Conservation (phyloP, 306 rosid species). For the Vigna hirtella region DNA sequence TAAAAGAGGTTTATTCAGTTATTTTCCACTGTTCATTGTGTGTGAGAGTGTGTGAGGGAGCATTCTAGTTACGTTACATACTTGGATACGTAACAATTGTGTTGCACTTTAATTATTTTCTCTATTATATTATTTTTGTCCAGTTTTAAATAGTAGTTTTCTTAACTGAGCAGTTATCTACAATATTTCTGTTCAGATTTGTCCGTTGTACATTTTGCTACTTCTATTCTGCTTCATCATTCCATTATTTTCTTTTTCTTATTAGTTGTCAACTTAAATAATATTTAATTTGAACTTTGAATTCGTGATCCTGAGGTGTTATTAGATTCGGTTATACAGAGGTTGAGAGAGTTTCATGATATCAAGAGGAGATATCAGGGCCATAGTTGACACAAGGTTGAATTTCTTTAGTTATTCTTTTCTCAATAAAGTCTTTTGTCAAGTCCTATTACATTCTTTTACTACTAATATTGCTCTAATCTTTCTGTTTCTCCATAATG, state of each 20-base stretch:
- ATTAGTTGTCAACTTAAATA: neutral
- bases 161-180: neutral
- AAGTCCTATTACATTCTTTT: conserved; percentile 11
- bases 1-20: too few relatives aligned
- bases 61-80: too few relatives aligned
- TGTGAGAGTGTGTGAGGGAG: too few relatives aligned
- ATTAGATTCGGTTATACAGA: conserved; percentile 9
- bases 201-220: neutral
- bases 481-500: conserved; percentile 53
- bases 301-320: neutral
- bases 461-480: conserved; percentile 16
- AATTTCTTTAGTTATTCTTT: neutral
- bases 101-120: neutral
- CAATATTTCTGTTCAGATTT: neutral
- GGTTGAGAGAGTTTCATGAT: neutral
- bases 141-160: neutral
- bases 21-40: too few relatives aligned
- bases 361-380: too few relatives aligned
- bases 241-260: neutral
- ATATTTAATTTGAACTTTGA: too few relatives aligned
- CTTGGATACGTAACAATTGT: too few relatives aligned
- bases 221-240: neutral
- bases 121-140: neutral
- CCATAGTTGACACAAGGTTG: too few relatives aligned
- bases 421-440: neutral